A percentile compares a stretch with the other conserved stretches of the same genome.
phyloP scores from a whole-genome alignment of 2,329 filamentous ascomycete species.

The Hypoxylon sp. region DNA sequence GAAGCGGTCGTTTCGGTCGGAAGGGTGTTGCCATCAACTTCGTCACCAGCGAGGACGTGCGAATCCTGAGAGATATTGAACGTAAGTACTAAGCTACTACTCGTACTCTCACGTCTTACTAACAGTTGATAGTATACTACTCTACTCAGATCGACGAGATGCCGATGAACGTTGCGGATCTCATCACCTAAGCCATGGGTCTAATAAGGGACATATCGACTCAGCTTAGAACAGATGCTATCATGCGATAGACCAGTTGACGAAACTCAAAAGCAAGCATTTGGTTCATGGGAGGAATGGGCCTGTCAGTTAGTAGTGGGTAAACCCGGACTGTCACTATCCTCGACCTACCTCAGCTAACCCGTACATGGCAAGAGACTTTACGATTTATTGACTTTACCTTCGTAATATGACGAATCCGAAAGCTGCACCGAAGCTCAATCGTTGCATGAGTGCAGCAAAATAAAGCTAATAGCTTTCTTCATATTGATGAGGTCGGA shows the following conservation, averaged over 20 bases:
- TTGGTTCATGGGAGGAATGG: constrained; percentile 45
- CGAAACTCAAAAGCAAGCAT: constrained; percentile 7
- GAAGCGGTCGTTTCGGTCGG: constrained; percentile 92
- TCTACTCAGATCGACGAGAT: constrained; percentile 98
- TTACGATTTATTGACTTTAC: too few species aligned
- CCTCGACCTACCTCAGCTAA: too few species aligned
- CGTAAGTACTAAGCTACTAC: constrained; percentile 59
- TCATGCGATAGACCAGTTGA: constrained; percentile 3
- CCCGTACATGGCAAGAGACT: constrained; percentile 23
- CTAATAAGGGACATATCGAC: background rate
- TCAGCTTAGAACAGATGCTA: constrained; percentile 13
- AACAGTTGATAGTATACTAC: constrained; percentile 74
- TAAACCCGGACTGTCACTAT: too few species aligned
- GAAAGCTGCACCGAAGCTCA: too few species aligned
- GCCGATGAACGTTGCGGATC: constrained; percentile 89
- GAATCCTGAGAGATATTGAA: constrained; percentile 97
- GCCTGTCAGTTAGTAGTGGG: constrained; percentile 44
- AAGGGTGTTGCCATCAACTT: constrained; percentile 99
- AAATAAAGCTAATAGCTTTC: too few species aligned
- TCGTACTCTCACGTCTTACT: background rate
- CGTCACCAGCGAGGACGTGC: constrained; percentile 96
- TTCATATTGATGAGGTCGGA: too few species aligned
- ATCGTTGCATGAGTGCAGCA: too few species aligned
- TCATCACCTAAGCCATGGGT: constrained; percentile 56
- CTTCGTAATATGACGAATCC: too few species aligned